phyloP scores from a whole-genome alignment of 2,329 filamentous ascomycete genomes.

The Nannizzia gypsea region DNA sequence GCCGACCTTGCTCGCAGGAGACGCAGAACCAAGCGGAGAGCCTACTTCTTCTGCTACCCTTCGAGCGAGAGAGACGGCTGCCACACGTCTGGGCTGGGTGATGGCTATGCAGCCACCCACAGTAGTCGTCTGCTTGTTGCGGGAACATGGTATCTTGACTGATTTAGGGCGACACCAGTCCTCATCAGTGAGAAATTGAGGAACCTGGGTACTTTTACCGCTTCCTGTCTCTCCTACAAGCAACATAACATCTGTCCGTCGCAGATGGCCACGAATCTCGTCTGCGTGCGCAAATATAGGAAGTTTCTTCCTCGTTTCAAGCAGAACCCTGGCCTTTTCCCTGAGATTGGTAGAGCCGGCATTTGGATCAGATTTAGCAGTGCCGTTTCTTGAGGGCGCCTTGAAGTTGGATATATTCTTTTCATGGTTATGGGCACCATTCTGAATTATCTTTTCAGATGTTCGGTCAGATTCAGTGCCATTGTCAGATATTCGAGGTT shows the following conservation, averaged over 20 bases:
- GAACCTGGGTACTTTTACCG: conserved; percentile 92
- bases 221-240: conserved; percentile 90
- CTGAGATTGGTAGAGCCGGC: conserved; percentile 19
- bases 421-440: not conserved
- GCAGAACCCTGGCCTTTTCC: conserved; percentile 38
- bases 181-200: conserved; percentile 73
- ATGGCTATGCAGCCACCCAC: conserved; percentile 79
- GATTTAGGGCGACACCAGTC: conserved; percentile 60
- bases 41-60: conserved; percentile 79
- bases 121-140: conserved; percentile 18
- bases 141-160: conserved; percentile 34
- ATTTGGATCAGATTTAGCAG: conserved; percentile 9
- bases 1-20: conserved; percentile 57
- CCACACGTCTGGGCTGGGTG: conserved; percentile 86
- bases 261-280: conserved; percentile 55
- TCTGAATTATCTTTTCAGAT: not conserved
- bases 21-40: conserved; percentile 47
- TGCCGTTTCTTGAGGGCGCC: conserved; percentile 5
- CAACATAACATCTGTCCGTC: conserved; percentile 61
- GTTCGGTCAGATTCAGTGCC: not conserved
- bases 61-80: conserved; percentile 78
- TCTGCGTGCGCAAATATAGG: conserved; percentile 69
- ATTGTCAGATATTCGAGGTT: not conserved
- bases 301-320: conserved; percentile 50
- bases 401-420: not conserved